These are phyloP conservation scores for Mortierella sp. DNA, from an alignment of 371 early-diverging fungal species.

Conservation along the genomic window DNA sequence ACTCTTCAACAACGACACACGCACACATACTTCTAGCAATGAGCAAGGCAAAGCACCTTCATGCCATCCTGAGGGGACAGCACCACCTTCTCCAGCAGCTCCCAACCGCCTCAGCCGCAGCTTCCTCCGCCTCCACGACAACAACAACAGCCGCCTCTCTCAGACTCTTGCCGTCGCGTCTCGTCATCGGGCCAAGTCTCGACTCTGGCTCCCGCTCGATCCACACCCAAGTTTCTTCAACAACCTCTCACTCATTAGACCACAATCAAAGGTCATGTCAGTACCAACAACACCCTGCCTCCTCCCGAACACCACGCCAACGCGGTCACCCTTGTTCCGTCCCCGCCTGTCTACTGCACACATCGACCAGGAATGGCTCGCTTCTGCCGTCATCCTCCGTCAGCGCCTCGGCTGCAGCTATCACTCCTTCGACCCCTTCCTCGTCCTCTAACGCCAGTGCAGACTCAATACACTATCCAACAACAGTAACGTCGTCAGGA, in stretches of 20 bases:
- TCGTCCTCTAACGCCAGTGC: constrained; percentile 5
- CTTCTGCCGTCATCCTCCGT: constrained; percentile 27
- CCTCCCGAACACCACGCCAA: constrained; percentile 19
- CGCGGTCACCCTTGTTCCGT: constrained; percentile 16
- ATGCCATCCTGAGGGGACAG: constrained; percentile 39
- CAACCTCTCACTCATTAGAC: constrained; percentile 15
- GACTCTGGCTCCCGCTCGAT: constrained; percentile 31
- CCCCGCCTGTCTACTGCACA: constrained; percentile 24
- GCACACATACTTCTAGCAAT: constrained; percentile 15
- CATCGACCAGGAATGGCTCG: constrained; percentile 19
- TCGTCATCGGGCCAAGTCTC: constrained; percentile 17
- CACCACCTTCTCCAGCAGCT: constrained; percentile 39
- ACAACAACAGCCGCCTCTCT: constrained; percentile 8
- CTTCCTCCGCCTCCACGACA: constrained; percentile 9
- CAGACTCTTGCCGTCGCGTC: constrained; percentile 41
- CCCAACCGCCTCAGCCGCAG: constrained; percentile 9
- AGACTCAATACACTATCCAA: constrained; percentile 14
- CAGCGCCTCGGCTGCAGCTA: constrained; percentile 11
- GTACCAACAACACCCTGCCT: constrained; percentile 13
- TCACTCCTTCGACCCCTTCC: neutral
- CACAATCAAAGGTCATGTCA: constrained; percentile 17
- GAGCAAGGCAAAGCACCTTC: constrained; percentile 54
- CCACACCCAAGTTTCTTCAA: constrained; percentile 26
- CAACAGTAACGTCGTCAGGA: constrained; percentile 9
- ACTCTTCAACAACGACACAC: neutral